Evolutionary conservation across 208 protist genomes (phyloP), one percentile per base, ranked within the genome.

Genomic region (Crithidia expoeki): DNA sequence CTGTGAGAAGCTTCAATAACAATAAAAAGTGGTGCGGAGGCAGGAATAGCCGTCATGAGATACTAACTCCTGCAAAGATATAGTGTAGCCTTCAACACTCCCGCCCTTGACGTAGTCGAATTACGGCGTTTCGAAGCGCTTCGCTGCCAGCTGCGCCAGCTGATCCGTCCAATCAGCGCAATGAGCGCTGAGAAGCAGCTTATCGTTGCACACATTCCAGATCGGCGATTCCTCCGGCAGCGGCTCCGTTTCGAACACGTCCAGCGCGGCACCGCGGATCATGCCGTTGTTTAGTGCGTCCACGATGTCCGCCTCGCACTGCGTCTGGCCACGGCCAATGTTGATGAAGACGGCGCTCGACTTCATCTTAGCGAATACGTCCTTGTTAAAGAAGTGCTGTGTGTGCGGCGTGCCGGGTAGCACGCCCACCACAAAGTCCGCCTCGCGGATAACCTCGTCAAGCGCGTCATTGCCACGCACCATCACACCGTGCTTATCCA

Each of bases 371-470:
- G 63, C 58, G 71, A 96, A 95, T 60, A 83, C 50, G 42, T 75
- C 74, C 71, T 74, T 82, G 81, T 93, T 85, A 77, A 96, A 94
- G 79, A 96, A 89, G 61, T 88, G 57, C 76, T 49, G 77, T 28
- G 88, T 94, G 40, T 79, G 68, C 12, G 74, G 47, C 4, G 86
- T 94, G 53, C 74, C 82, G 11, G 92, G 92, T n/a, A 96, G 72
- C 46, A 95, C 82, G 49, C 83, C 81, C 5, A 95, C 83, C n/a
- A 96, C 79, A 49, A 94, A 94, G 80, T 96, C 92, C 17, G 85
- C 84, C 72, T 87, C 81, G n/a, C 72, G 65, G 5, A 96, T 38
- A 16, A 83, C 72, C 33, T 84, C 70, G 28, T 94, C 82, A 4
- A 74, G 53, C 64, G 59, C 81, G 17, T 71, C 89, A 16, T 87